Evolutionary conservation across 139 green algal species (phyloP).

Genomic region (Coelastrella sp.): DNA sequence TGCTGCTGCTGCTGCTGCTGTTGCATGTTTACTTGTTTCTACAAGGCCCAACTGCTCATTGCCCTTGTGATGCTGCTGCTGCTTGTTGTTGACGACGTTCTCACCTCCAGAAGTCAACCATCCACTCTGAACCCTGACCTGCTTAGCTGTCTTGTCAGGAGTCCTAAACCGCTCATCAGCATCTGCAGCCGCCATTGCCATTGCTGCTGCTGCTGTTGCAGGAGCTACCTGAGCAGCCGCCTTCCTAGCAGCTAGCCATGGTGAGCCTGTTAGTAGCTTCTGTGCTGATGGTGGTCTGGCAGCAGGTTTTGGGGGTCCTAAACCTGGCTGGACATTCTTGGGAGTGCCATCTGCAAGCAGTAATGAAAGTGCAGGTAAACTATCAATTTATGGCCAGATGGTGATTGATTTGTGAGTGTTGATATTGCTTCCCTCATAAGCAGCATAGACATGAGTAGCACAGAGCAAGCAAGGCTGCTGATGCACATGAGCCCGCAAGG

Average conservation of each 20-base stretch:
- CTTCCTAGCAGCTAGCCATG: not conserved
- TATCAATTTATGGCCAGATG: no score
- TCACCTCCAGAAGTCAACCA: no score
- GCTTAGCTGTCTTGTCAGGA: no score
- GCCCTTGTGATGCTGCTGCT: not conserved
- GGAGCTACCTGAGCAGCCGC: not conserved
- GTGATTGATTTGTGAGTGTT: no score
- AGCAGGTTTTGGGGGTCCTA: constrained; percentile 33
- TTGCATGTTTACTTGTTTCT: not conserved
- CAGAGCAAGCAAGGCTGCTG: not conserved
- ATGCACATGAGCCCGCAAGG: not conserved
- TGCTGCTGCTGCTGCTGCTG: constrained; percentile 9
- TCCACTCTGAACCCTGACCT: no score
- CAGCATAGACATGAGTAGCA: no score
- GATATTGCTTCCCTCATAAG: no score
- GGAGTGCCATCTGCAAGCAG: constrained; percentile 35
- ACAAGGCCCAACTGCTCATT: not conserved
- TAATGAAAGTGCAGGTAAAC: not conserved
- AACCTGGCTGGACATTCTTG: constrained; percentile 19
- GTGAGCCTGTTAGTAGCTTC: not conserved
- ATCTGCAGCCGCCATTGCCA: not conserved
- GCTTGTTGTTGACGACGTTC: not conserved
- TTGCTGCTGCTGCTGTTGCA: not conserved
- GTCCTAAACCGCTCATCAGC: no score
- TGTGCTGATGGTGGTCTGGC: not conserved